A percentile compares a stretch with the other conserved stretches of the same genome.
phyloP scores from a whole-genome alignment of 805 yeast genomes.

The Ogataea wickerhamii region DNA sequence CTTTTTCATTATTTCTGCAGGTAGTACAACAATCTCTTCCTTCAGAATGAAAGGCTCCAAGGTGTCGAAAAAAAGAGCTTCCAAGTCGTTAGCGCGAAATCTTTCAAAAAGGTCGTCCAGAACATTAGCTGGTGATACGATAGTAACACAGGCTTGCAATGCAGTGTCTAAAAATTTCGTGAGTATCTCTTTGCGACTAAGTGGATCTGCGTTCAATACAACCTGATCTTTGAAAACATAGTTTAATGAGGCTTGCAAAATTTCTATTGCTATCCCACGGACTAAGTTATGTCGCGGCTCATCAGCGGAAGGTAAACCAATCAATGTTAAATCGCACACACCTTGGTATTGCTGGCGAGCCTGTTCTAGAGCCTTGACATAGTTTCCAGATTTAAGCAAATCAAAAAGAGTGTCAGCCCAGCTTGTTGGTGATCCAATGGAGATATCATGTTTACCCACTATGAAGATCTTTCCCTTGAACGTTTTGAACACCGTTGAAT shows the following conservation, averaged over 20 bases:
- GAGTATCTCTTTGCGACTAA: conserved; percentile 20
- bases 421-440: conserved; percentile 55
- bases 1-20: conserved; percentile 61
- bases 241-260: conserved; percentile 51
- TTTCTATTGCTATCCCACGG: conserved; percentile 49
- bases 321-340: conserved; percentile 43
- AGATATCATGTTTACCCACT: conserved; percentile 49
- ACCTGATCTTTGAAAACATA: conserved; percentile 34
- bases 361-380: conserved; percentile 52
- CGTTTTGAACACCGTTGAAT: conserved; percentile 32
- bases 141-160: conserved; percentile 40
- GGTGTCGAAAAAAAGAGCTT: conserved; percentile 44
- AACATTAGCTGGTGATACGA: conserved; percentile 34
- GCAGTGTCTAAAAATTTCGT: conserved; percentile 34
- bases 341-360: conserved; percentile 54
- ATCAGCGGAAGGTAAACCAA: conserved; percentile 53
- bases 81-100: conserved; percentile 33
- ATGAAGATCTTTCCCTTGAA: conserved; percentile 48
- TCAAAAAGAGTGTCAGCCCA: conserved; percentile 67
- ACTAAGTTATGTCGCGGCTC: conserved; percentile 46
- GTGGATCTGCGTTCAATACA: conserved; percentile 4
- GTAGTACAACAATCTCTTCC: conserved; percentile 43
- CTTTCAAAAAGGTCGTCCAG: conserved; percentile 46
- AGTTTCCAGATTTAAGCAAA: conserved; percentile 45
- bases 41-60: conserved; percentile 51